phyloP scores from a whole-genome alignment of 2,329 filamentous ascomycete species.

The Plenodomus lindquistii region DNA sequence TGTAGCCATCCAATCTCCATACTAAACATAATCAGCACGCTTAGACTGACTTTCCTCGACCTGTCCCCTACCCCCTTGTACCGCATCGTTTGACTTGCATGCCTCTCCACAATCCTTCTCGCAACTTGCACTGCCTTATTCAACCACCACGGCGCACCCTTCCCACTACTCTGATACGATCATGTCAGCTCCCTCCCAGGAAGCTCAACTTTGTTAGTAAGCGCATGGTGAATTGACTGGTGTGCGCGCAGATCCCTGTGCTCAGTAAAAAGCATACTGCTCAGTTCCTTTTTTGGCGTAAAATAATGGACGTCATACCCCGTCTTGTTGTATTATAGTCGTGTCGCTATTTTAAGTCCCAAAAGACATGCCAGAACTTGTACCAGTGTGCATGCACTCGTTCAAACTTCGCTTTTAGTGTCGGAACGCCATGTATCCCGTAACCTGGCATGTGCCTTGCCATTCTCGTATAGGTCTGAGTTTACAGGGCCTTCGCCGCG shows the following conservation, averaged over 20 bases:
- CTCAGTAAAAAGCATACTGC: conserved; percentile 57
- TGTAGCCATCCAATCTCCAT: conserved; percentile 47
- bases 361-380: conserved; percentile 62
- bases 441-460: conserved; percentile 63
- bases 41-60: conserved; percentile 51
- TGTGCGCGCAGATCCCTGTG: conserved; percentile 58
- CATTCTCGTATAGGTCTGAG: conserved; percentile 66
- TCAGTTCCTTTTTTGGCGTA: conserved; percentile 51
- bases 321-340: conserved; percentile 67
- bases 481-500: conserved; percentile 57
- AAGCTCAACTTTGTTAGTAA: conserved; percentile 49
- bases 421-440: conserved; percentile 63
- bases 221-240: conserved; percentile 55
- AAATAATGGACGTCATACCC: conserved; percentile 60
- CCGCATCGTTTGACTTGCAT: conserved; percentile 38
- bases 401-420: conserved; percentile 59
- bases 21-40: conserved; percentile 50
- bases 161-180: conserved; percentile 50
- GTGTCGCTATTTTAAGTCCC: conserved; percentile 61
- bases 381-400: conserved; percentile 57
- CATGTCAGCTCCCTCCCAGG: conserved; percentile 58
- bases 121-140: conserved; percentile 50
- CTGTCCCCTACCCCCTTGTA: conserved; percentile 46
- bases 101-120: conserved; percentile 46
- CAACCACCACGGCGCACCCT: conserved; percentile 46